Conservation (phyloP, 805 yeast species). For the Phaffomyces thermotolerans region DNA sequence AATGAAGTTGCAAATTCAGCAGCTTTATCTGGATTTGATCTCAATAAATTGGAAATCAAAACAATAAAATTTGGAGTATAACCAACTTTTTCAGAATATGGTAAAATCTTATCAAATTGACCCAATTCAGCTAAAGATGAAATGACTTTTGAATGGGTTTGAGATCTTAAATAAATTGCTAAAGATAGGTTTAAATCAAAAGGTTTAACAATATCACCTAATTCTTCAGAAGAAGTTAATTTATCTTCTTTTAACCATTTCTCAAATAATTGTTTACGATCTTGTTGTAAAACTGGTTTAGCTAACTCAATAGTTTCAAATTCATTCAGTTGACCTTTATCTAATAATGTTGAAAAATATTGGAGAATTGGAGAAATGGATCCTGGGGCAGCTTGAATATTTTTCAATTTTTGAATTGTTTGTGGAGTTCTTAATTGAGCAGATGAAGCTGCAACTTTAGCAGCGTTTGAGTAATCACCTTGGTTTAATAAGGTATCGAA, state of each 20-base stretch:
- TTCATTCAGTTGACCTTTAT: constrained; percentile 86
- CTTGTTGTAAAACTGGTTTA: constrained; percentile 91
- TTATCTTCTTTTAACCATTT: constrained; percentile 96
- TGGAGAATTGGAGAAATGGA: constrained; percentile 90
- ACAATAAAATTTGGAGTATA: constrained; percentile 87
- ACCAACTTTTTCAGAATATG: constrained; percentile 84
- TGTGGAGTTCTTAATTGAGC: constrained; percentile 90
- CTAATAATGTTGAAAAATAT: constrained; percentile 85
- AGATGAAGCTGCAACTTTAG: constrained; percentile 93
- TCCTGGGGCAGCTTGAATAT: constrained; percentile 87
- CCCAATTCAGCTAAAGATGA: constrained; percentile 90
- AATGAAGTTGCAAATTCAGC: constrained; percentile 92
- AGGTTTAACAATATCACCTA: constrained; percentile 93
- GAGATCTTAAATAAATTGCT: constrained; percentile 82
- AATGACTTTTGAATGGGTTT: constrained; percentile 82
- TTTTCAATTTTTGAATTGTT: constrained; percentile 87
- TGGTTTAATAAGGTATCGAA: constrained; percentile 76
- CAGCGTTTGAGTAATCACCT: constrained; percentile 89
- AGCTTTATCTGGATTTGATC: constrained; percentile 96
- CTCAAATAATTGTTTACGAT: constrained; percentile 86
- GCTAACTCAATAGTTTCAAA: constrained; percentile 93
- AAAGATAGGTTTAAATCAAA: constrained; percentile 79
- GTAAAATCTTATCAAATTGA: constrained; percentile 91
- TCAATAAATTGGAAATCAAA: constrained; percentile 80
- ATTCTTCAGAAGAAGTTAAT: constrained; percentile 89